These are phyloP conservation scores for Scedosporium boydii DNA, from an alignment of 2,329 filamentous ascomycete genomes.

Conservation along the genomic window DNA sequence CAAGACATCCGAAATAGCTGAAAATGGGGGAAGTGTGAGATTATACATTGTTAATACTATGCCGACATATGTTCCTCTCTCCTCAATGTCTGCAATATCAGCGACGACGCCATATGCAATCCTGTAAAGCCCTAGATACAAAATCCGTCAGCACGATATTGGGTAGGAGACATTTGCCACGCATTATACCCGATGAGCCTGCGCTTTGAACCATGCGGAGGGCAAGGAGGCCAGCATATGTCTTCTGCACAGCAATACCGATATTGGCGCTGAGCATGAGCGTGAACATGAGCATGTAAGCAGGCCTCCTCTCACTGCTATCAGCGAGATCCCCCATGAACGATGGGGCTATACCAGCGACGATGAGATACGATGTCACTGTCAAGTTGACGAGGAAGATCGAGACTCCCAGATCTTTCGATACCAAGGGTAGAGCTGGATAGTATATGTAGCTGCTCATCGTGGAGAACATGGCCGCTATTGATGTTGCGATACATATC, in stretches of 20 bases:
- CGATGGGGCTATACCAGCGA: slow-evolving; percentile 47
- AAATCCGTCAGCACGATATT: too few species aligned
- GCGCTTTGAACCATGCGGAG: slow-evolving; percentile 47
- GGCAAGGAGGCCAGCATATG: slow-evolving; percentile 41
- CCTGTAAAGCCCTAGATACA: slow-evolving; percentile 43
- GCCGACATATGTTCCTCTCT: slow-evolving; percentile 59
- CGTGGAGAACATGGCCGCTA: slow-evolving; percentile 16
- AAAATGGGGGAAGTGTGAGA: too few species aligned
- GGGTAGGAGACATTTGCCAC: too few species aligned
- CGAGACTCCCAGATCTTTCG: slow-evolving; percentile 28
- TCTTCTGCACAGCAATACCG: slow-evolving; percentile 39
- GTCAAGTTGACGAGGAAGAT: slow-evolving; percentile 36
- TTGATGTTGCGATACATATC: slow-evolving; percentile 7
- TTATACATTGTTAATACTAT: slow-evolving; percentile 25
- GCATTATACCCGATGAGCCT: slow-evolving; percentile 34
- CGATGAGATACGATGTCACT: slow-evolving; percentile 52
- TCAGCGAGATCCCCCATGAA: slow-evolving; percentile 53
- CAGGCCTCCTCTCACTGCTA: slow-evolving; percentile 40
- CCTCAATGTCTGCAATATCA: slow-evolving; percentile 53
- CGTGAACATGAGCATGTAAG: slow-evolving; percentile 40
- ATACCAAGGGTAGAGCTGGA: slow-evolving; percentile 29
- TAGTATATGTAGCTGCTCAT: slow-evolving; percentile 51
- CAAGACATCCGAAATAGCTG: slow-evolving; percentile 35
- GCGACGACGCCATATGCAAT: slow-evolving; percentile 57
- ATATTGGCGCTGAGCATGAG: slow-evolving; percentile 35